These are phyloP conservation scores for Corchorus olitorius DNA, from an alignment of 345 rosid genomes.

Conservation along the genomic window DNA sequence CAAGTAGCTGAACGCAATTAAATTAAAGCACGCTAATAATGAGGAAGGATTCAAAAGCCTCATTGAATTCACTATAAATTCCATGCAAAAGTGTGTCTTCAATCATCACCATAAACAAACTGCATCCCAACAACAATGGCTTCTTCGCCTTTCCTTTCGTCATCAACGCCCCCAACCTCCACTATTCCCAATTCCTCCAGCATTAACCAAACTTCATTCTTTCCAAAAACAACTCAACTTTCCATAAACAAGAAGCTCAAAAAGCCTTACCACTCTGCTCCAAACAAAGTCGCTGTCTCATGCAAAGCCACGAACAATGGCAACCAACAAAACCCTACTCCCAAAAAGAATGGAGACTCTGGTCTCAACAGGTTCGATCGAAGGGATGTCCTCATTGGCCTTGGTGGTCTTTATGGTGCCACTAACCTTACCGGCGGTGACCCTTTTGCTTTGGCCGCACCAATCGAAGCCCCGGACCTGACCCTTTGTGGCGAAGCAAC, in stretches of 20 bases:
- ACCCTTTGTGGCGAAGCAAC: slow-evolving; percentile 40
- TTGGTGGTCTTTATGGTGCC: slow-evolving; percentile 54
- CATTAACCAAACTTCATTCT: slow-evolving; percentile 2
- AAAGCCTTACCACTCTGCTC: background rate
- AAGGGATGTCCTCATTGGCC: slow-evolving; percentile 52
- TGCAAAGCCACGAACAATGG: slow-evolving; percentile 29
- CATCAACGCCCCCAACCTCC: too few relatives aligned
- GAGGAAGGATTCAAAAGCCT: too few relatives aligned
- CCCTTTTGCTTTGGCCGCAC: slow-evolving; percentile 42
- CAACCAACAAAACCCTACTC: slow-evolving; percentile 16
- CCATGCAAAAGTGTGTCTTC: too few relatives aligned
- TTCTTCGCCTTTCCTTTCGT: too few relatives aligned
- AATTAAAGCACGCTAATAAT: too few relatives aligned
- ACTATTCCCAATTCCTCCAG: background rate
- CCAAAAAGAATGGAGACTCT: slow-evolving; percentile 6
- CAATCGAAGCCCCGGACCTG: slow-evolving; percentile 43
- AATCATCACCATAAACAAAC: too few relatives aligned
- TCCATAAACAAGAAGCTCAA: slow-evolving; percentile 8
- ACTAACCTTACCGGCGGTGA: slow-evolving; percentile 24
- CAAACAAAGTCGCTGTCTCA: background rate
- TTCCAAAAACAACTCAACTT: slow-evolving; percentile 27
- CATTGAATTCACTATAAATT: too few relatives aligned
- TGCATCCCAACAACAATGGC: too few relatives aligned
- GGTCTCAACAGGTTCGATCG: slow-evolving; percentile 32
- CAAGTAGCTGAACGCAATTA: too few relatives aligned